Evolutionary conservation across 352 stramenopile genomes (phyloP).

Genomic region (Phytophthora uliginosa): DNA sequence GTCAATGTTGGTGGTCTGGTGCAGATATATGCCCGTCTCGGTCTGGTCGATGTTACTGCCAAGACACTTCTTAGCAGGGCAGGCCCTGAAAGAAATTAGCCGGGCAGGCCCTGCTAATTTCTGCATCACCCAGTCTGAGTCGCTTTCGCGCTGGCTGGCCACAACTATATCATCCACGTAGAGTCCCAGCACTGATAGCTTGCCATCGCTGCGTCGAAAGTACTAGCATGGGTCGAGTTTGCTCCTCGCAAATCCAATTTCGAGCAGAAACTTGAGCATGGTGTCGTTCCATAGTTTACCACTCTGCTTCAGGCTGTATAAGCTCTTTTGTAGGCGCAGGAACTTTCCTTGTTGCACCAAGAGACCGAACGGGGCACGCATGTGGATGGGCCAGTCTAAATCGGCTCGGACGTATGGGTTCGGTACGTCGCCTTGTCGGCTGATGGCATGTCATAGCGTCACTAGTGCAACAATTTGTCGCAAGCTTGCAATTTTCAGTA

Average conservation of each 20-base stretch:
- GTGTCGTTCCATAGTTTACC: constrained; percentile 7
- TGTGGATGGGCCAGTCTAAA: neutral
- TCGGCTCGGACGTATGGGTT: constrained; percentile 2
- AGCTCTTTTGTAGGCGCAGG: neutral
- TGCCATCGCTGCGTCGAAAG: neutral
- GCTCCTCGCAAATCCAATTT: neutral
- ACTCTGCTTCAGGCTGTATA: constrained; percentile 3
- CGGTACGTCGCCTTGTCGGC: constrained; percentile 5
- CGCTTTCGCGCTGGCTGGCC: neutral
- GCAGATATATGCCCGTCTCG: neutral
- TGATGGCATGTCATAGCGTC: neutral
- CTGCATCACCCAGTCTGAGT: neutral
- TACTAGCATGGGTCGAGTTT: constrained; percentile 8
- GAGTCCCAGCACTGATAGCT: constrained; percentile 1
- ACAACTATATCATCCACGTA: constrained; percentile 3
- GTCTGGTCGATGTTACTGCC: constrained; percentile 8
- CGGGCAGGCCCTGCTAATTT: neutral
- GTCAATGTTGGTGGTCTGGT: constrained; percentile 1
- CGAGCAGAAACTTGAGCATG: neutral
- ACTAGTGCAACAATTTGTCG: neutral
- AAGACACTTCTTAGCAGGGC: neutral
- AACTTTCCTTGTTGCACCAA: neutral
- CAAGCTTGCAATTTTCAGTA: constrained; percentile 1
- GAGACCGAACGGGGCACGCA: neutral
- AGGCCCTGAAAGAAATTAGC: too few relatives aligned